A percentile compares a stretch with the other conserved stretches of the same genome.
Conservation (phyloP, 768 basidiomycete genomes). For the Mrakia gelida region DNA sequence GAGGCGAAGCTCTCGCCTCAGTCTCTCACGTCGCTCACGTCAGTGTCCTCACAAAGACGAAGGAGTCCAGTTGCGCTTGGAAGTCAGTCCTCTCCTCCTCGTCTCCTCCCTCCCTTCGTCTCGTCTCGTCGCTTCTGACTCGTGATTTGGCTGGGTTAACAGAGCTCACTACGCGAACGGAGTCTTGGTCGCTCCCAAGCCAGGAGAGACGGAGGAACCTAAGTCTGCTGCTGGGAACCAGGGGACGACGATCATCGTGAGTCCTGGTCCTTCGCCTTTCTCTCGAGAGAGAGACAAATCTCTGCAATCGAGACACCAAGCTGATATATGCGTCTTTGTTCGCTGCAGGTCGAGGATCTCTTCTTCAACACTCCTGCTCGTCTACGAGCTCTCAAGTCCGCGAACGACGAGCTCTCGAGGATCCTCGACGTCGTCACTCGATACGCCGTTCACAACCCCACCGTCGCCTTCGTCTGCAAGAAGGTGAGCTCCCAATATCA, state of each 20-base stretch:
- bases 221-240: slow-evolving; percentile 91
- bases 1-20: slow-evolving; percentile 93
- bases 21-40: slow-evolving; percentile 91
- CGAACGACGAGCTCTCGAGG: slow-evolving; percentile 85
- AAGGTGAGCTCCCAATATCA: slow-evolving; percentile 60
- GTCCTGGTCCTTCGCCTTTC: slow-evolving; percentile 34
- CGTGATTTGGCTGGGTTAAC: background rate
- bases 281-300: background rate
- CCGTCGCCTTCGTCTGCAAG: slow-evolving; percentile 81
- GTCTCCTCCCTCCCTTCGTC: background rate
- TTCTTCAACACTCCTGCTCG: slow-evolving; percentile 91
- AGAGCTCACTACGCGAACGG: slow-evolving; percentile 85
- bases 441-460: slow-evolving; percentile 90
- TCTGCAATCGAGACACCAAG: background rate
- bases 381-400: slow-evolving; percentile 71
- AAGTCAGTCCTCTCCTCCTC: slow-evolving; percentile 59
- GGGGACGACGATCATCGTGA: slow-evolving; percentile 80
- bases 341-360: slow-evolving; percentile 79
- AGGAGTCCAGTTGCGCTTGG: slow-evolving; percentile 77
- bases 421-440: slow-evolving; percentile 88
- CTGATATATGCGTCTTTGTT: background rate
- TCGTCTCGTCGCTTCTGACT: background rate
- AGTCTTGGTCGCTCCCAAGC: slow-evolving; percentile 61
- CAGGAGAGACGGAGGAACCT: slow-evolving; percentile 67
- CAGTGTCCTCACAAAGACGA: slow-evolving; percentile 85